Base-by-base conservation (phyloP, 768 basidiomycete genomes). In the Punctularia strigosozonata region DNA sequence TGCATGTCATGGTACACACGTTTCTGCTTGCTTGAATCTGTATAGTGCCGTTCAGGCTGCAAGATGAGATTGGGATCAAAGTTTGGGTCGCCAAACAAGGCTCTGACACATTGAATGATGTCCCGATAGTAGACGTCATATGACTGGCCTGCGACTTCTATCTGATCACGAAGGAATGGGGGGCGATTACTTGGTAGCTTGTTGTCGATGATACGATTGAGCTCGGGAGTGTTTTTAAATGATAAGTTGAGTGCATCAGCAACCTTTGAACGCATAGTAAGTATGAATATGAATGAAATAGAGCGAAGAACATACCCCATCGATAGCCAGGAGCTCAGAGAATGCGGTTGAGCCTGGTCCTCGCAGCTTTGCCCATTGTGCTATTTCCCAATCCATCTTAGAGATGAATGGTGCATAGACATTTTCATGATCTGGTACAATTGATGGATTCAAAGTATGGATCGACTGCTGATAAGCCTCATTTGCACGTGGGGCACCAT, bases 1-100 rank as follows among this genome's bases (percentile, higher is more conserved):
- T 69, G 54, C 59, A 71, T 62, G 32, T 71, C 66, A 42, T 51
- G 45, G 40, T 59, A 69, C 0, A 67, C 13, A 0, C 56, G 41
- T 0, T 41, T 31, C 1, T 32, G 55, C 6, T 50, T 20, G 5
- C 54, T 50, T 0, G 35, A 43, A 41, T 65, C 61, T 0, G 45
- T 24, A 40, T 58, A 69, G 33, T 67, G 65, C 2, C 48, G 42
- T 40, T 66, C 65, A 0, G 65, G 67, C 2, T 39, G 42, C 37
- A 62, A 51, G 2, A 52, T 40, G 1, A 68, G 50, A 21, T 60
- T 44, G 0, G 22, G 37, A 0, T 52, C 41, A 47, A 61, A 60
- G 17, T 63, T 50, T 0, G 59, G 52, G 31, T 66, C 55, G 0
- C 59, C 48, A 30, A 48, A 64, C 0, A 68, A 52, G 0, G 55